Evolutionary conservation across 176 grass and related monocot species (phyloP), one percentile per base, ranked within the genome.

Genomic region (Rhynchospora pubera): DNA sequence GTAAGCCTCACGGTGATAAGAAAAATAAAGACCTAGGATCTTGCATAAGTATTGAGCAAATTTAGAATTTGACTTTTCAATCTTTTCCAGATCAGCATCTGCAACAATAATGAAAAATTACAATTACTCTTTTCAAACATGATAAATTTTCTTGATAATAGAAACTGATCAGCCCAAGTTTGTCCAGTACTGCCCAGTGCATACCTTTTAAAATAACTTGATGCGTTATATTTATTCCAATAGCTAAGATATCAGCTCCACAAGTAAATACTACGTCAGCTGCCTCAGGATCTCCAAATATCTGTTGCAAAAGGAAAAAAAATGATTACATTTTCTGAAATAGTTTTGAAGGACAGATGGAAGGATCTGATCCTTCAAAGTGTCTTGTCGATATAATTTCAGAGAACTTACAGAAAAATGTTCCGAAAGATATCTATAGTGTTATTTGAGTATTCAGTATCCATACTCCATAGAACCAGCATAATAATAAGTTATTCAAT

Each of bases 191-290:
- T 77, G 24, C 72, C 23, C 14, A 23, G 42, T 63, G 5, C n/a
- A 48, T 89, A 93, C 96, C 90, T 15, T 90, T 87, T 76, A 98
- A 85, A 82, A 98, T 43, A 58, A 98, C 92, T 93, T 98, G 92
- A 45, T 98, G 96, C 0, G 96, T 98, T 32, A 94, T 83, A 83
- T 98, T 98, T 88, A 98, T 74, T 82, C 96, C 92, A 43, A 94
- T 80, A 4, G 90, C 87, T 79, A 94, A 93, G 86, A 94, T 88
- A 93, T 98, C 92, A 88, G 92, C 96, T 68, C 92, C 89, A 15
- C 88, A 86, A 74, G 89, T 94, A 86, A 98, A 98, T 77, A 98
- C 90, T 61, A 88, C 89, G 87, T 94, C 95, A 51, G 95, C 95
- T 2, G 92, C 92, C 0, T 94, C 95, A 34, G 92, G 96, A 63